Evolutionary conservation across 495 filamentous ascomycete species (phyloP), one percentile per base, ranked within the genome.

Genomic region (Xylaria nigripes): DNA sequence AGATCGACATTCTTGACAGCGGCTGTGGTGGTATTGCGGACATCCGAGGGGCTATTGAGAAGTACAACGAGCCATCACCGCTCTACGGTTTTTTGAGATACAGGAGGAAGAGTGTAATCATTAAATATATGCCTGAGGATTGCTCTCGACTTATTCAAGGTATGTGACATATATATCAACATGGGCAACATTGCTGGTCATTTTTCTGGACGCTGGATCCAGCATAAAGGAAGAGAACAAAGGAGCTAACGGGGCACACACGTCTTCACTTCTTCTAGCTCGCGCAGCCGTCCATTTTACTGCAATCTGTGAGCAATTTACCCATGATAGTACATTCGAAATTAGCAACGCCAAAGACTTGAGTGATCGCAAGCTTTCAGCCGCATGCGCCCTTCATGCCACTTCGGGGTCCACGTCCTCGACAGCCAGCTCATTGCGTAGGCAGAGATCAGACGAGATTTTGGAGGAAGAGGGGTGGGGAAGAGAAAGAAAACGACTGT

Each of bases 211-310:
- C n/a, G n/a, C n/a, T n/a, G n/a, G n/a, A n/a, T n/a, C n/a, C n/a
- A n/a, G n/a, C n/a, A n/a, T n/a, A n/a, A n/a, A n/a, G n/a, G 10
- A 30, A 45, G n/a, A 25, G 18, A 23, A 10, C n/a, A 53, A 25
- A 29, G 22, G 1, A 16, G 46, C 53, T 55, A 50, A 55, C 46
- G 41, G 19, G 22, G 29, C 10, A 32, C 19, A 22, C 10, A 32
- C 16, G 21, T 40, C 51, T 46, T 13, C 21, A 10, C 16, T 38
- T 16, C 24, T 51, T 29, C 30, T 56, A 97, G 93, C 90, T 50
- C 90, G 93, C 58, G 88, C 87, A 23, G 81, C 88, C n/a, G 93
- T 98, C 8, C 94, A 98, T 67, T 96, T 95, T 63, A 86, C 86
- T 54, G 84, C 88, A 27, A 72, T 98, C 44, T 79, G 83, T 44